Evolutionary conservation across 306 rosid genomes (phyloP).

Genomic region (Vigna hirtella): DNA sequence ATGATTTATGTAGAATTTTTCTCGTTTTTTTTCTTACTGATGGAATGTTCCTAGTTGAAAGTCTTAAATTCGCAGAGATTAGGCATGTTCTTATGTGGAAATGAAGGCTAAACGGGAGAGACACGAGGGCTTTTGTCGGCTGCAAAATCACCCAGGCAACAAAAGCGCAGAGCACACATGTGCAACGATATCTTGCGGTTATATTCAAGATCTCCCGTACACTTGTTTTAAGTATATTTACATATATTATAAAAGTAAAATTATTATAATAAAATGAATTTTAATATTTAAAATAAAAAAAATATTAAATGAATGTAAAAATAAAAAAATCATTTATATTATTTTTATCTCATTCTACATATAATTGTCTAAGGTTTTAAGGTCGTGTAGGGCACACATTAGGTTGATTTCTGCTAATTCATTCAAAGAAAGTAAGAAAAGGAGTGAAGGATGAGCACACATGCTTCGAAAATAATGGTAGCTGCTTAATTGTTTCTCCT

Average conservation of each 20-base stretch:
- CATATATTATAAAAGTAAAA: no score
- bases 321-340: no score
- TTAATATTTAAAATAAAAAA: no score
- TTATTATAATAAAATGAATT: no score
- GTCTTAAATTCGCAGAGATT: conserved; percentile 40
- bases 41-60: not conserved
- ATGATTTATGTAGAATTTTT: not conserved
- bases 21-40: no score
- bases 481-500: not conserved
- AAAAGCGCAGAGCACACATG: conserved; percentile 48
- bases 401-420: conserved; percentile 25
- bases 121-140: conserved; percentile 46
- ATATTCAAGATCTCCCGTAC: not conserved
- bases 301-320: no score
- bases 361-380: conserved; percentile 31
- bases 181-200: conserved; percentile 50
- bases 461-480: conserved; percentile 43
- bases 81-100: conserved; percentile 43
- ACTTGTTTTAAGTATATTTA: not conserved
- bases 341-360: not conserved
- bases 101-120: conserved; percentile 39
- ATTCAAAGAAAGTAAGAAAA: conserved; percentile 4
- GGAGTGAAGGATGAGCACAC: conserved; percentile 45
- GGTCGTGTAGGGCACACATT: conserved; percentile 42
- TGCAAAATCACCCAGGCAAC: conserved; percentile 54